Conservation (phyloP, 768 basidiomycete genomes). For the Pleurotus salmoneostramineus region DNA sequence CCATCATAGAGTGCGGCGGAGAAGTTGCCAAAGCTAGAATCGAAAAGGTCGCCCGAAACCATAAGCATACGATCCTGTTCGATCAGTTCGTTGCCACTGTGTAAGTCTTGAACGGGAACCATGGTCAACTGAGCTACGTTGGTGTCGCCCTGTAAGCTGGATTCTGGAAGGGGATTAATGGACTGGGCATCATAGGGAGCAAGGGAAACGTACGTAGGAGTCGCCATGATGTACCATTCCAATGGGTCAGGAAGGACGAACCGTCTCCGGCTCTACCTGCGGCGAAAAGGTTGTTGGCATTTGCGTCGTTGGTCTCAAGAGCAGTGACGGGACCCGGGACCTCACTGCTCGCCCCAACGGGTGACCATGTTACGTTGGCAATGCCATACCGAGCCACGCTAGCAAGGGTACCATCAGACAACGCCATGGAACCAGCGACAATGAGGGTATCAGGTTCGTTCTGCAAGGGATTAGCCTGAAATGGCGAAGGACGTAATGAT, state of each 20-base stretch:
- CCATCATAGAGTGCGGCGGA: constrained; percentile 91
- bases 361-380: constrained; percentile 68
- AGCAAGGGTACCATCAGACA: constrained; percentile 58
- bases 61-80: constrained; percentile 86
- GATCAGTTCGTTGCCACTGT: constrained; percentile 64
- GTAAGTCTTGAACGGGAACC: constrained; percentile 84
- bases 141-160: constrained; percentile 49
- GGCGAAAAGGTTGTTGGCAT: constrained; percentile 82
- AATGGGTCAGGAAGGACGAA: constrained; percentile 73
- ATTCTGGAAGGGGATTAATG: constrained; percentile 35
- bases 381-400: constrained; percentile 77
- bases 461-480: constrained; percentile 28
- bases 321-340: constrained; percentile 92
- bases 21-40: constrained; percentile 69
- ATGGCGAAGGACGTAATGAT: background rate
- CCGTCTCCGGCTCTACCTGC: constrained; percentile 73
- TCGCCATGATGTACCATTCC: constrained; percentile 81
- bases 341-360: constrained; percentile 53
- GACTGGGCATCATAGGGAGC: background rate
- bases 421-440: constrained; percentile 74
- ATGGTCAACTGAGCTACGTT: constrained; percentile 81
- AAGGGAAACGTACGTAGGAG: constrained; percentile 42
- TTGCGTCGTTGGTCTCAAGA: constrained; percentile 76
- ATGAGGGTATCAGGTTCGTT: constrained; percentile 64
- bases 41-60: constrained; percentile 75